Percentiles rank a stretch among this genome's conserved stretches.
phyloP scores from a whole-genome alignment of 2,329 filamentous ascomycete genomes.

The Colletotrichum scovillei region DNA sequence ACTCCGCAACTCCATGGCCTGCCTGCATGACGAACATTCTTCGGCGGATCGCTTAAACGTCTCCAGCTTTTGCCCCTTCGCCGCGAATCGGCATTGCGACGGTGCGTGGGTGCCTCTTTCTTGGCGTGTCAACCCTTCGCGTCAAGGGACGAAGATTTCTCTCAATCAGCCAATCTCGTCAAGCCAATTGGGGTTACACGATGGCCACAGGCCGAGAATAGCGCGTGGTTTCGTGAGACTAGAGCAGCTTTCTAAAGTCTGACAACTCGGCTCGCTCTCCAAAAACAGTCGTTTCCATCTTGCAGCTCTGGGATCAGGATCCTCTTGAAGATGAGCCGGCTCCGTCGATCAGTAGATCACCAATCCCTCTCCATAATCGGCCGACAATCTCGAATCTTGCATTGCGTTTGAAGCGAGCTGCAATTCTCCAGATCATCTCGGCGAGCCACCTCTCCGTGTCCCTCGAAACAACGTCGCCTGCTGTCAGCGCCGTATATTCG shows the following conservation, averaged over 20 bases:
- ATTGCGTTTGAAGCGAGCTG: background rate
- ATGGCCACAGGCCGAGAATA: background rate
- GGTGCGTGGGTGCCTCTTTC: background rate
- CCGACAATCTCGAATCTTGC: background rate
- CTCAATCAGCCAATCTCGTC: background rate
- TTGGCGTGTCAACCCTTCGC: background rate
- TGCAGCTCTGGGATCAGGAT: background rate
- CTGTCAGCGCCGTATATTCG: background rate
- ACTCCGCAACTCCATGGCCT: background rate
- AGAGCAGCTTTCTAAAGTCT: background rate
- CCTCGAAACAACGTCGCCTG: background rate
- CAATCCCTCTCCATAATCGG: background rate
- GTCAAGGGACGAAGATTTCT: background rate
- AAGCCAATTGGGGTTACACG: background rate
- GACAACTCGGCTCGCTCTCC: background rate
- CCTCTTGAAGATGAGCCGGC: background rate
- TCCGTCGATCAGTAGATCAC: constrained; percentile 25
- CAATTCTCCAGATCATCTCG: constrained; percentile 2
- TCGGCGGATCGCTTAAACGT: background rate
- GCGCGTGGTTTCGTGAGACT: background rate
- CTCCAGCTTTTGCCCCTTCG: background rate
- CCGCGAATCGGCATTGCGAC: background rate
- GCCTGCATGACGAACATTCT: constrained; percentile 3
- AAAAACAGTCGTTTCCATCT: background rate
- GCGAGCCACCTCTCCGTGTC: background rate